Evolutionary conservation across 1,139 yeast species (phyloP), one percentile per base, ranked within the genome.

Genomic region (Hanseniaspora gamundiae): DNA sequence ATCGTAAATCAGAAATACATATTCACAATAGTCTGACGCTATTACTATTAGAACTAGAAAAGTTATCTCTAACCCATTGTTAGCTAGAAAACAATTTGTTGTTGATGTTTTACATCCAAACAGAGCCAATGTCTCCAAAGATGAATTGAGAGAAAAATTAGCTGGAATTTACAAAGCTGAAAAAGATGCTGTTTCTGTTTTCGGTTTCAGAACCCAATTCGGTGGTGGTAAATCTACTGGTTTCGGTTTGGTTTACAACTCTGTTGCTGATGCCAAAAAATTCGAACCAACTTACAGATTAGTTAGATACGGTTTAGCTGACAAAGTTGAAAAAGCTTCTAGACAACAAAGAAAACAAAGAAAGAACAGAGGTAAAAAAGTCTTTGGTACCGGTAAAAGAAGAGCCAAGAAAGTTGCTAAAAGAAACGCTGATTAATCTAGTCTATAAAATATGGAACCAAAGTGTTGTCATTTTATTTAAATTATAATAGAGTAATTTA

Each of bases 161-260:
- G 87, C 98, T 67, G 80, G 83, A 66, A 76, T 82, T 67, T 93
- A 93, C 95, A 88, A 87, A 80, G 78, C 94, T 68, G 97, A 91
- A 69, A 88, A 91, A 78, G 96, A 91, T 65, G 85, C 95, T 66
- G 95, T 91, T 59, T 88, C 97, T 57, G 98, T 91, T 60, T 91
- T 91, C 69, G 98, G 97, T 69, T 84, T 91, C 94, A 85, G 95
- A 80, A 91, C 98, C 65, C 94, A 86, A 74, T 91, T 78, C 71
- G 99, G 99, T 85, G 99, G 99, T 74, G 95, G 97, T 67, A 91
- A 86, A 76, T 86, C 98, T 59, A 82, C 96, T 60, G 99, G 99
- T 69, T 91, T 91, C 76, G 99, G 98, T 73, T 80, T 91, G 69
- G 83, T 93, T 68, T 91, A 91, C 91, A 93, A 87, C 83, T 85